Evolutionary conservation across 495 filamentous ascomycete species (phyloP), one percentile per base, ranked within the genome.

Genomic region (Penicillium bovifimosum): DNA sequence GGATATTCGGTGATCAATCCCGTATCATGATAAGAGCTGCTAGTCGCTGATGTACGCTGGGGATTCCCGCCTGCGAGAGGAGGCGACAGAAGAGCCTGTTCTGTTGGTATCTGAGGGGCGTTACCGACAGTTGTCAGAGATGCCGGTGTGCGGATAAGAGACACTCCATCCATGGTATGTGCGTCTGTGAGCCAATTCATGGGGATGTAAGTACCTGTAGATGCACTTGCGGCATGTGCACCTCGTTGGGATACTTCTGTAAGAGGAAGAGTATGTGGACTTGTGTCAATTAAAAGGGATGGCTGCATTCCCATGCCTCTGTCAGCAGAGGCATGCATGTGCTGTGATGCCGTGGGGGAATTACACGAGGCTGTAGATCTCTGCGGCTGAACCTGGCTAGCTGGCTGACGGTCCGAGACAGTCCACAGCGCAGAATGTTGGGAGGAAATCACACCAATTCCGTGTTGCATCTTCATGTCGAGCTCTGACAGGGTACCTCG

Each of bases 351-450:
- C 5, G 41, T 18, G 7, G 58, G 55, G 8, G 61, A 53, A n/a
- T 36, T 14, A 31, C 47, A 31, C 6, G 34, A 26, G 10, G 20
- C 26, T 28, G 55, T 53, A 29, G 11, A 51, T 41, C 34, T 43
- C 13, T 52, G 50, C 5, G 29, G 2, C 16, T 39, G 10, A n/a
- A 9, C 18, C 16, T 42, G 59, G 13, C 45, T 26, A 8, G 53
- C 29, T n/a, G 9, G 2, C 9, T 41, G 51, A 34, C 53, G 58
- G 26, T 61, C 54, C 17, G 51, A 17, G 29, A 58, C 50, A 13
- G 50, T 46, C 69, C 69, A 74, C 5, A 73, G 51, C 3, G 58
- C 57, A n/a, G 60, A 60, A 11, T 73, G 65, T 31, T 73, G 69
- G 6, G 66, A 62, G 2, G 66, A 65, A 26, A 66, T 60, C 0